A percentile compares a stretch with the other conserved stretches of the same genome.
Conservation (phyloP, 108 stramenopile genomes). For the Nitzschia sp. region DNA sequence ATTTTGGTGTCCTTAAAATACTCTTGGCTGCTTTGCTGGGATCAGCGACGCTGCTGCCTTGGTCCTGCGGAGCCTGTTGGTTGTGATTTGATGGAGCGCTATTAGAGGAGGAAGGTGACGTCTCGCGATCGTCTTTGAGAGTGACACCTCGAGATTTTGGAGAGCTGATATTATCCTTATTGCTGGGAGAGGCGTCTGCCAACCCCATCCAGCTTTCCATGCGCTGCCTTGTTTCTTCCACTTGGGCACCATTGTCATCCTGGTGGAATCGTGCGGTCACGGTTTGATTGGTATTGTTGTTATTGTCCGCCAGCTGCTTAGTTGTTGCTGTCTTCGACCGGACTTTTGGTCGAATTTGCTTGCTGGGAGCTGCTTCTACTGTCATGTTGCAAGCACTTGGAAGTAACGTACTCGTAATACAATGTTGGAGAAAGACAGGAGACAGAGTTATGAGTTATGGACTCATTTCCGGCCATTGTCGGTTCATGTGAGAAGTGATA, state of each 20-base stretch:
- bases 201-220: constrained; percentile 42
- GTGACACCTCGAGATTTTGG: too few relatives aligned
- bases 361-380: neutral
- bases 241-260: neutral
- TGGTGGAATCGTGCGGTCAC: neutral
- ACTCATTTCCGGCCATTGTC: too few relatives aligned
- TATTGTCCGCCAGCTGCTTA: neutral
- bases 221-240: constrained; percentile 20
- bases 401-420: neutral
- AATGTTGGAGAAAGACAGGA: too few relatives aligned
- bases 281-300: neutral
- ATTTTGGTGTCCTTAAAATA: constrained; percentile 40
- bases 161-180: too few relatives aligned
- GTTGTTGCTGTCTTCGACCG: neutral
- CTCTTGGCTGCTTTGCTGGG: constrained; percentile 21
- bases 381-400: neutral
- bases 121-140: too few relatives aligned
- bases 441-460: too few relatives aligned
- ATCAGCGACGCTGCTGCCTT: neutral
- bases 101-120: too few relatives aligned
- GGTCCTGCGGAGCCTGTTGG: neutral
- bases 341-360: constrained; percentile 11
- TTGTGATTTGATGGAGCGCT: too few relatives aligned
- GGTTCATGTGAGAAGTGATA: too few relatives aligned
- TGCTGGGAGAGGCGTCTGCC: neutral